Base-by-base conservation (phyloP, 345 rosid species). In the Salix caprea region DNA sequence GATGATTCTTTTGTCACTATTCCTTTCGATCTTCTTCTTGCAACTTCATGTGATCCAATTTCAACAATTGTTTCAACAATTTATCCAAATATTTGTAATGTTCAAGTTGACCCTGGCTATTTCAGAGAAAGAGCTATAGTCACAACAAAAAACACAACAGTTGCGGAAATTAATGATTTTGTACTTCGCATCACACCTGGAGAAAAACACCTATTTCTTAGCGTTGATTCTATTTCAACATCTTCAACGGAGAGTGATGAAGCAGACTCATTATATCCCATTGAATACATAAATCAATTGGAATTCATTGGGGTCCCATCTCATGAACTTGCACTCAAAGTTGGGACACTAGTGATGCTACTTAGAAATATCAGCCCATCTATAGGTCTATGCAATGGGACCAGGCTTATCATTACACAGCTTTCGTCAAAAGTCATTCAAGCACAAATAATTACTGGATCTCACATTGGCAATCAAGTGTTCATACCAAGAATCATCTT, bases 291-390 rank as follows among this genome's bases (percentile, higher is more conserved):
- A 15, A 78, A 72, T 8, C 24, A 30, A 1, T 6, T 73, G 5
- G 44, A 54, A 32, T 65, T 67, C 42, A 6, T 4, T 32, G 67
- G 76, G 1, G 2, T 77, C 26, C 76, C 76, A 19, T 16, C 37
- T 61, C 76, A 64, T 48, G 19, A 50, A 12, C 16, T 71, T 7
- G 21, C 23, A 2, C 34, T 77, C 7, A 72, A 78, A 58, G 14
- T 78, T 36, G 68, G 81, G 2, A 56, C 23, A 2, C 81, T 60
- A 0, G 11, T 78, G 0, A 72, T 78, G 64, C 6, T 77, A 7
- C 28, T 77, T 4, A 64, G 65, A 19, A 77, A 77, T 26, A n/a
- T 77, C 7, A 48, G 71, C 40, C 71, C 62, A 34, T n/a, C n/a
- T n/a, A n/a, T n/a, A n/a, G n/a, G n/a, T n/a, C n/a, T n/a, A n/a